Evolutionary conservation across 1,284 basidiomycete species (phyloP).

Genomic region (Pyrrhoderma lamaoense): DNA sequence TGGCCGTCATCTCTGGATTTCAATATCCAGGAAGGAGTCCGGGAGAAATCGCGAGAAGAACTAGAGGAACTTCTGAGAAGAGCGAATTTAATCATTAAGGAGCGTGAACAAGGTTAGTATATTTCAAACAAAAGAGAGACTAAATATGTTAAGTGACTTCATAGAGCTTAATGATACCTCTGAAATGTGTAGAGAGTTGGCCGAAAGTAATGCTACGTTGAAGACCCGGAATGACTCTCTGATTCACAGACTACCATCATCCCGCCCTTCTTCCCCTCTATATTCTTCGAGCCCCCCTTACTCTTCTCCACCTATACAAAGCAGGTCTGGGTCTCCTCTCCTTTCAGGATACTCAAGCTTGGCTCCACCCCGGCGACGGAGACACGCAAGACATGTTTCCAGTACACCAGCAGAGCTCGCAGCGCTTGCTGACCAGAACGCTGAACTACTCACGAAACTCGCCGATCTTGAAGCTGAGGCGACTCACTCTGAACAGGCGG

Average conservation of each 20-base stretch:
- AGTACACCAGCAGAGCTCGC: constrained; percentile 64
- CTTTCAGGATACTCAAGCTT: constrained; percentile 20
- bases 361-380: constrained; percentile 23
- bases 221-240: constrained; percentile 63
- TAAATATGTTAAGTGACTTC: neutral
- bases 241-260: constrained; percentile 50
- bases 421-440: constrained; percentile 71
- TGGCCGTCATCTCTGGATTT: neutral
- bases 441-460: constrained; percentile 66
- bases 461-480: constrained; percentile 70
- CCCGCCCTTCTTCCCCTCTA: constrained; percentile 26
- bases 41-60: constrained; percentile 53
- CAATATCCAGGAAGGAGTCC: neutral
- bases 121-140: constrained; percentile 3
- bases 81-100: constrained; percentile 67
- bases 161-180: constrained; percentile 65
- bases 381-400: constrained; percentile 42
- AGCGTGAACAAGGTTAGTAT: constrained; percentile 62
- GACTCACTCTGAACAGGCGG: constrained; percentile 53
- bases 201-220: constrained; percentile 59
- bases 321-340: constrained; percentile 17
- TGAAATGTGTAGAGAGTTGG: constrained; percentile 58
- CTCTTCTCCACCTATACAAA: constrained; percentile 22
- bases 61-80: constrained; percentile 57
- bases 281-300: constrained; percentile 21